These are phyloP conservation scores for Singerocomus inundabilis DNA, from an alignment of 1,284 basidiomycete genomes.

Conservation along the genomic window DNA sequence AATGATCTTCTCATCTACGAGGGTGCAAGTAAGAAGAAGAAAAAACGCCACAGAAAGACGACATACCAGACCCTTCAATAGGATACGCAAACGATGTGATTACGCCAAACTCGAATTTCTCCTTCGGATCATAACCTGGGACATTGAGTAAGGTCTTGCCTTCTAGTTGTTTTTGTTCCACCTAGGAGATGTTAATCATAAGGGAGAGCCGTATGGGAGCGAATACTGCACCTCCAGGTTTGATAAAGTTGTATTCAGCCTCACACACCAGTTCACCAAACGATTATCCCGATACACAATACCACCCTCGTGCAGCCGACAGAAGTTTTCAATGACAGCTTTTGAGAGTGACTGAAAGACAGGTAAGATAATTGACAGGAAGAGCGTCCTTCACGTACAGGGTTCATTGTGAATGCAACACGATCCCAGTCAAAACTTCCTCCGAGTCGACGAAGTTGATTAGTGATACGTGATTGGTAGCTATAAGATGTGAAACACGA, in stretches of 20 bases:
- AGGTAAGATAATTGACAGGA: background rate
- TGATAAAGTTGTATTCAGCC: slow-evolving; percentile 93
- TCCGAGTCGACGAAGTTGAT: slow-evolving; percentile 87
- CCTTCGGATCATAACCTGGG: slow-evolving; percentile 92
- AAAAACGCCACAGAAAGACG: background rate
- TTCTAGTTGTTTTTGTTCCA: slow-evolving; percentile 91
- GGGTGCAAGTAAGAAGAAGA: background rate
- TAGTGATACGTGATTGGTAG: slow-evolving; percentile 90
- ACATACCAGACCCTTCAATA: slow-evolving; percentile 77
- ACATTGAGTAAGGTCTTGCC: slow-evolving; percentile 89
- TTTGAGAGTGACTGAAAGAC: slow-evolving; percentile 63
- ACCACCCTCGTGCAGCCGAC: slow-evolving; percentile 89
- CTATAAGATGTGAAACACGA: slow-evolving; percentile 38
- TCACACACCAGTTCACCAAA: slow-evolving; percentile 98
- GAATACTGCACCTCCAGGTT: slow-evolving; percentile 81
- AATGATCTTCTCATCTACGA: slow-evolving; percentile 82
- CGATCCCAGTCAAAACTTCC: slow-evolving; percentile 95
- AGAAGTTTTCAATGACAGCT: slow-evolving; percentile 93
- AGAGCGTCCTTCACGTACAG: slow-evolving; percentile 45
- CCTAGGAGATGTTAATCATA: slow-evolving; percentile 43
- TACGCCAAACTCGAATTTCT: slow-evolving; percentile 97
- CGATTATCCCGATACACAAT: slow-evolving; percentile 96
- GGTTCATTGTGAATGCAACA: slow-evolving; percentile 95
- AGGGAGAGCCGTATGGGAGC: background rate
- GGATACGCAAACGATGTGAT: slow-evolving; percentile 95